Evolutionary conservation across 2,329 filamentous ascomycete species (phyloP), one percentile per base, ranked within the genome.

Genomic region (Albifimbria verrucaria): DNA sequence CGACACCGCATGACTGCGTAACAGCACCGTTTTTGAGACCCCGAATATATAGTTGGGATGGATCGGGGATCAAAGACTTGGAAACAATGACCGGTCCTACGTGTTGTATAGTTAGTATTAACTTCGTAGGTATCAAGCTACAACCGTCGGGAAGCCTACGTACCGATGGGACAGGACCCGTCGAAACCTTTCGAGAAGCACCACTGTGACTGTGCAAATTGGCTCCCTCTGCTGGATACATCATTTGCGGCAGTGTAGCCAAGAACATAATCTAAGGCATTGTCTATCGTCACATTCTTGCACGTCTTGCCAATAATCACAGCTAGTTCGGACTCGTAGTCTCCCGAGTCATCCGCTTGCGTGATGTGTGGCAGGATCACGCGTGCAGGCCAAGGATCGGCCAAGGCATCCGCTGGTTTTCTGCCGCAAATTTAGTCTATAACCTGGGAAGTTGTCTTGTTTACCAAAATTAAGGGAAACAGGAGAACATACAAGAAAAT

Each of bases 41-140:
- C 48, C 65, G 70, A 51, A 86, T 84, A 47, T 65, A 68, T 36
- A 87, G 65, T 25, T 70, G 73, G 59, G 85, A 78, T 1, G 83
- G 82, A 60, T 87, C 79, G n/a, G 70, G 68, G 54, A 86, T 78
- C 45, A 86, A 49, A 3, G 71, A 71, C 47, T 72, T 72, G 52
- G 80, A 80, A 4, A 86, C 86, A 57, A 90, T 86, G 1, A 83
- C 86, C 1, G 88, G 88, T 1, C 88, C 87, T 63, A 80, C 18
- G 26, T 11, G 12, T 3, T 20, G 7, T 10, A 18, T 18, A 44
- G 18, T 18, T 18, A 22, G 17, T 7, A 9, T 7, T 9, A 9
- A 7, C n/a, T 22, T 10, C 41, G 10, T 44, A 7, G n/a, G 9
- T 18, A 22, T 9, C 10, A 6, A 46, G n/a, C n/a, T n/a, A n/a